Conservation (phyloP, 177 flowering plant species). For the Vitis hybrid region DNA sequence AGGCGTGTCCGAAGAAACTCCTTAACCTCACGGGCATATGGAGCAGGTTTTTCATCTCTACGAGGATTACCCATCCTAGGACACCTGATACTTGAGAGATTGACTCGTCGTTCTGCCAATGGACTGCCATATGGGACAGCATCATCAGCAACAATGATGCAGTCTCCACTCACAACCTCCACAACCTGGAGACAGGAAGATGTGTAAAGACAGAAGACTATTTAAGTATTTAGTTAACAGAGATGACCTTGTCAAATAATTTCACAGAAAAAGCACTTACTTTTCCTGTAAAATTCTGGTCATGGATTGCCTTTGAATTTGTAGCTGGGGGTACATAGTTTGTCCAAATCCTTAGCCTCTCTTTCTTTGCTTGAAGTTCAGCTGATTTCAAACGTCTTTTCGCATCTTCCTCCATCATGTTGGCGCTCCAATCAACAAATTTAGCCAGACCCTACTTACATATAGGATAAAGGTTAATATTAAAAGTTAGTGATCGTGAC, state of each 20-base stretch:
- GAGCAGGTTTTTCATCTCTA: slow-evolving; percentile 74
- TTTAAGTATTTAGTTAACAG: background rate
- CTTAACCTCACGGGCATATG: slow-evolving; percentile 91
- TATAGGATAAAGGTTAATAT: background rate
- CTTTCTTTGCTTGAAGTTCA: slow-evolving; percentile 89
- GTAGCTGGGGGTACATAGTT: slow-evolving; percentile 86
- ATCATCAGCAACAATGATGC: slow-evolving; percentile 91
- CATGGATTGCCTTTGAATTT: slow-evolving; percentile 91
- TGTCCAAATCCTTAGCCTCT: slow-evolving; percentile 72
- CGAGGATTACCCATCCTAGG: slow-evolving; percentile 94
- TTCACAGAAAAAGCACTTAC: slow-evolving; percentile 25
- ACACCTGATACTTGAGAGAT: slow-evolving; percentile 88
- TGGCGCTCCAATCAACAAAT: slow-evolving; percentile 98
- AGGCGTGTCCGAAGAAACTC: slow-evolving; percentile 83
- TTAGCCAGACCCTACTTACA: slow-evolving; percentile 81
- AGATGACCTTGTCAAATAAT: background rate
- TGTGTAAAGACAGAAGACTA: background rate
- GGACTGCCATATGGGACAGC: slow-evolving; percentile 84
- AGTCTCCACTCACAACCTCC: slow-evolving; percentile 98
- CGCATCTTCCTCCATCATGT: slow-evolving; percentile 87
- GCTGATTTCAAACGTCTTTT: slow-evolving; percentile 66
- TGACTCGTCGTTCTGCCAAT: slow-evolving; percentile 82
- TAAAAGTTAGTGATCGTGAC: background rate
- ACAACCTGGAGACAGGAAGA: slow-evolving; percentile 62
- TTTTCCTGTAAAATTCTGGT: slow-evolving; percentile 92